Evolutionary conservation across 257 asterid species (phyloP), one percentile per base, ranked within the genome.

Genomic region (Rubia yunnanensis): DNA sequence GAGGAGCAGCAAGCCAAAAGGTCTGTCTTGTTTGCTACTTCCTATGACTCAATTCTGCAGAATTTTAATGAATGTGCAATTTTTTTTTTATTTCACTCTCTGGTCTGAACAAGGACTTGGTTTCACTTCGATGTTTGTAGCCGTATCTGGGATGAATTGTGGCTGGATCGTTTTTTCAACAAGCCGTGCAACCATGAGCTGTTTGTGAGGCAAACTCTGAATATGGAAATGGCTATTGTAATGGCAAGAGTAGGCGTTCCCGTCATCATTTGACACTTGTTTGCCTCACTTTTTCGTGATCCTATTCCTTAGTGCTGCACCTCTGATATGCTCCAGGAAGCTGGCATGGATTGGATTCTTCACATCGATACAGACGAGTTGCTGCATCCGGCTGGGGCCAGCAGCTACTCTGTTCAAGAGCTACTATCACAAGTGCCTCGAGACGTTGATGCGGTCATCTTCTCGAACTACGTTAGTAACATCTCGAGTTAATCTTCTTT

Each of bases 301-400:
- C 28, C 13, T 32, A 32, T 1, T 4, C 0, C 36, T 32, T 1
- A 17, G 41, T 28, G 18, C 14, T 17, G 14, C 30, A 34, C 18
- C 5, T 35, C 53, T 24, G n/a, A 64, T 38, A 22, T 44, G 8
- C 48, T 70, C 11, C 24, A 81, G 85, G 85, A 81, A 71, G 76
- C 81, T 70, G 85, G 84, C 0, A 73, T 82, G 81, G 84, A 84
- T 65, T 82, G 87, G 87, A 84, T 82, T 41, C 61, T 82, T 59
- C 91, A 82, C 63, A 59, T 85, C 7, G 88, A 85, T 72, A 80
- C 88, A 1, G 86, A 82, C 69, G 88, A 85, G 63, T 66, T 85
- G 60, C 31, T 80, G 36, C 75, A 80, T 71, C 88, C 88, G 20
- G 79, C 77, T n/a, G 85, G 87, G 17, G 57, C 75, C 53, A 35